phyloP scores from a whole-genome alignment of 768 basidiomycete species.

The Asterophora lycoperdoides region DNA sequence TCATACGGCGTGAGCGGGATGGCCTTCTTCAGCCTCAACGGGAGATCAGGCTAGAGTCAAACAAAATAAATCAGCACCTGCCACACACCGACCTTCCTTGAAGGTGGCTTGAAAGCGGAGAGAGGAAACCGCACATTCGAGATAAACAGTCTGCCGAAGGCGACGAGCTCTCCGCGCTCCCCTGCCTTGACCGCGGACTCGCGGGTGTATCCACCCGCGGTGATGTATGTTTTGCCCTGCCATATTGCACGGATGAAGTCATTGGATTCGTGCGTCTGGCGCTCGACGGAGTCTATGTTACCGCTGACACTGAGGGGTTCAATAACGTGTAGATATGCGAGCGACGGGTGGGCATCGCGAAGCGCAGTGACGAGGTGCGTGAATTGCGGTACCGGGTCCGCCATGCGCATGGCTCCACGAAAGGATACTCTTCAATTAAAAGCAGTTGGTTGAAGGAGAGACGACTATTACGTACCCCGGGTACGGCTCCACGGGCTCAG shows the following conservation, averaged over 20 bases:
- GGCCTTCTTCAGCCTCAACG: constrained; percentile 3
- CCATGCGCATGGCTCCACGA: constrained; percentile 45
- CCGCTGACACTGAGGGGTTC: constrained; percentile 35
- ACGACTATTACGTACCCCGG: constrained; percentile 29
- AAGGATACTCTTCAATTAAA: too few relatives aligned
- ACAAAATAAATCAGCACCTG: too few relatives aligned
- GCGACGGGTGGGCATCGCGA: constrained; percentile 32
- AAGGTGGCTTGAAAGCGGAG: too few relatives aligned
- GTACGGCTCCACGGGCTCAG: constrained; percentile 51
- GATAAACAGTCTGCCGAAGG: constrained; percentile 28
- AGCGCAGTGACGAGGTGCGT: constrained; percentile 42
- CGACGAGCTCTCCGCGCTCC: constrained; percentile 26
- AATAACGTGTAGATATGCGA: constrained; percentile 50
- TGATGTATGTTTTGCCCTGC: constrained; percentile 36
- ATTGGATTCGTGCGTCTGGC: constrained; percentile 26
- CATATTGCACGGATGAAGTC: constrained; percentile 45
- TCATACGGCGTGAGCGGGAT: constrained; percentile 29
- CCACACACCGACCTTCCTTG: too few relatives aligned
- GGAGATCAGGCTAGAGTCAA: constrained; percentile 7
- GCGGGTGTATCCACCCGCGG: constrained; percentile 41
- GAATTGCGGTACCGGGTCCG: constrained; percentile 53
- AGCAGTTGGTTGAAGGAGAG: too few relatives aligned
- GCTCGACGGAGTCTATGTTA: constrained; percentile 8
- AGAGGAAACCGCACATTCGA: constrained; percentile 25
- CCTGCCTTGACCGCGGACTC: constrained; percentile 35